A percentile compares a stretch with the other conserved stretches of the same genome.
Conservation (phyloP, 2,329 filamentous ascomycete species). For the Penicillium sp. region DNA sequence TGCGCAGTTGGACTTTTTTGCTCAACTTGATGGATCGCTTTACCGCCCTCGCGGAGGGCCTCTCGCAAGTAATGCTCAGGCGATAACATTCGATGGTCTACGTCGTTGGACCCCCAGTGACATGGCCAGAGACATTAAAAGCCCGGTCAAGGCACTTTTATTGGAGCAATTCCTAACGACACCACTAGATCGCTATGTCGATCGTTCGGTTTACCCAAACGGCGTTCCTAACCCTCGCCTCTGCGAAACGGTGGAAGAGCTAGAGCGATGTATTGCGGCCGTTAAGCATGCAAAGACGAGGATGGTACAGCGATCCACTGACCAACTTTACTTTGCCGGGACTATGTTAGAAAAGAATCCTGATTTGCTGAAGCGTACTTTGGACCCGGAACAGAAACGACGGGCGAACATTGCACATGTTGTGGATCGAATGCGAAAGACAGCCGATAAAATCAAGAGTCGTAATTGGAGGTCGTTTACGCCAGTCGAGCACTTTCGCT, state of each 20-base stretch:
- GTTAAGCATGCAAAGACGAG: constrained; percentile 12
- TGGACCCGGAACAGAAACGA: constrained; percentile 18
- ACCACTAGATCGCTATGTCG: background rate
- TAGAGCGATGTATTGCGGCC: constrained; percentile 3
- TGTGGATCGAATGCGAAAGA: constrained; percentile 1
- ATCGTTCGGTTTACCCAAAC: background rate
- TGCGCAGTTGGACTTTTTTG: background rate
- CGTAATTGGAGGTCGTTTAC: background rate
- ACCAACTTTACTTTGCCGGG: constrained; percentile 18
- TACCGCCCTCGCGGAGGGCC: background rate
- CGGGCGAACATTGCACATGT: constrained; percentile 21
- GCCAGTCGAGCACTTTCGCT: constrained; percentile 10
- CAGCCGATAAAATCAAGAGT: background rate
- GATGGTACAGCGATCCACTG: background rate
- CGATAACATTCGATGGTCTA: background rate
- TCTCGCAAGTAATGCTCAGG: background rate
- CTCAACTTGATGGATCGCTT: background rate
- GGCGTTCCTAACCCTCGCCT: constrained; percentile 10
- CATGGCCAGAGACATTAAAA: background rate
- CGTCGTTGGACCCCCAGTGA: background rate
- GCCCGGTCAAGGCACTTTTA: background rate
- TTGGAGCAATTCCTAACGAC: background rate
- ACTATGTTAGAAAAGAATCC: constrained; percentile 25
- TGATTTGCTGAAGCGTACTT: constrained; percentile 24
- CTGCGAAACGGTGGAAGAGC: constrained; percentile 5